These are phyloP conservation scores for Camellia granthamiana DNA, from an alignment of 148 eudicot species.

Conservation along the genomic window DNA sequence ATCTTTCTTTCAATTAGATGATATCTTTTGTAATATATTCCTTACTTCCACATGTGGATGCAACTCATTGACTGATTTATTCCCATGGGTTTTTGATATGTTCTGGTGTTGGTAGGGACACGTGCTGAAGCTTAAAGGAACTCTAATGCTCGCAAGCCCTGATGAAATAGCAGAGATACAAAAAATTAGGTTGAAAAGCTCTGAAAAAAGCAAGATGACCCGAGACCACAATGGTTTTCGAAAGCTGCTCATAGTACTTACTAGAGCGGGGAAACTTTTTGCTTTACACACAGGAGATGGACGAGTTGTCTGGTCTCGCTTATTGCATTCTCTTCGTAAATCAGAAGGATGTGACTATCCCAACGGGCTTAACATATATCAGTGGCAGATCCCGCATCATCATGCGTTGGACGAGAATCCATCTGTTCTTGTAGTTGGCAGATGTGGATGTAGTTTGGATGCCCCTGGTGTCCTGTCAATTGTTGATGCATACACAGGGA, in stretches of 20 bases:
- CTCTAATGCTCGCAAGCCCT: conserved; percentile 89
- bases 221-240: conserved; percentile 98
- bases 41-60: background rate
- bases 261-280: conserved; percentile 80
- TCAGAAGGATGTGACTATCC: conserved; percentile 67
- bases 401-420: conserved; percentile 95
- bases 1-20: background rate
- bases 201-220: conserved; percentile 90
- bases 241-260: conserved; percentile 81
- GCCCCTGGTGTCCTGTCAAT: conserved; percentile 72
- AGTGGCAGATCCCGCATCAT: conserved; percentile 98
- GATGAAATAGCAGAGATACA: conserved; percentile 90
- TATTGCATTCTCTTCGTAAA: conserved; percentile 62
- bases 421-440: conserved; percentile 83
- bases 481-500: conserved; percentile 78
- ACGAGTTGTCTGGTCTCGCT: conserved; percentile 80
- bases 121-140: conserved; percentile 93
- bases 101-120: conserved; percentile 61
- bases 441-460: conserved; percentile 56
- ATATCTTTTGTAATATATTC: background rate
- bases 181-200: conserved; percentile 74
- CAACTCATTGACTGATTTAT: background rate
- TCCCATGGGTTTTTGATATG: conserved; percentile 7
- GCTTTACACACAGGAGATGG: conserved; percentile 99
- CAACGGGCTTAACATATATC: conserved; percentile 61